Percentiles rank a stretch among this genome's conserved stretches.
Conservation (phyloP, 2,329 filamentous ascomycete genomes). For the Paracamarosporium sp. region DNA sequence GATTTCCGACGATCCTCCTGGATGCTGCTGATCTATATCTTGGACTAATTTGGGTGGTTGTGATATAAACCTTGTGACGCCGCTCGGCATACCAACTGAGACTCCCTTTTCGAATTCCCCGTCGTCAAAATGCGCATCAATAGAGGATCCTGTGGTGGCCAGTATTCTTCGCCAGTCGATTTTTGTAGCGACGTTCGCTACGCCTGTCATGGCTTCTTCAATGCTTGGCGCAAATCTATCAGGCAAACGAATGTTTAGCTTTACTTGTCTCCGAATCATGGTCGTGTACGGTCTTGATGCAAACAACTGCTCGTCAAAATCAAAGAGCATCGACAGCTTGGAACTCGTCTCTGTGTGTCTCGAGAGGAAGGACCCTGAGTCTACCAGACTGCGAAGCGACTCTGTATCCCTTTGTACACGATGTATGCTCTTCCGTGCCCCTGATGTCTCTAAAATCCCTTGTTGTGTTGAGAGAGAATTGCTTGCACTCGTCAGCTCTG, state of each 20-base stretch:
- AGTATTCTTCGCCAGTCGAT: too few species aligned
- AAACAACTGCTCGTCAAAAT: slow-evolving; percentile 18
- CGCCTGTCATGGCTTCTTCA: background rate
- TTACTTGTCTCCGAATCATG: slow-evolving; percentile 9
- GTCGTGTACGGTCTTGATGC: slow-evolving; percentile 11
- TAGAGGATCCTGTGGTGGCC: too few species aligned
- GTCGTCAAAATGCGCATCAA: too few species aligned
- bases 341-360: slow-evolving; percentile 16
- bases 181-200: too few species aligned
- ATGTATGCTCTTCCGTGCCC: slow-evolving; percentile 4
- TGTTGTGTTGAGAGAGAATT: slow-evolving; percentile 17
- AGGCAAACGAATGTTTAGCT: slow-evolving; percentile 2
- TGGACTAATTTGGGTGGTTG: background rate
- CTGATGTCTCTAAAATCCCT: slow-evolving; percentile 9
- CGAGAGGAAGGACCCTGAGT: slow-evolving; percentile 10
- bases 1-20: background rate
- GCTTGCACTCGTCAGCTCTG: too few species aligned
- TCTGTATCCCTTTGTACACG: slow-evolving; percentile 11
- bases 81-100: too few species aligned
- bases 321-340: slow-evolving; percentile 18
- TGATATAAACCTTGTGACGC: background rate
- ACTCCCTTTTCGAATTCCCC: too few species aligned
- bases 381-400: slow-evolving; percentile 14
- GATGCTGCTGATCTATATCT: background rate
- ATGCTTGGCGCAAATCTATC: background rate